Evolutionary conservation across 2,329 filamentous ascomycete species (phyloP), one percentile per base, ranked within the genome.

Genomic region (Trichophyton schoenleinii): DNA sequence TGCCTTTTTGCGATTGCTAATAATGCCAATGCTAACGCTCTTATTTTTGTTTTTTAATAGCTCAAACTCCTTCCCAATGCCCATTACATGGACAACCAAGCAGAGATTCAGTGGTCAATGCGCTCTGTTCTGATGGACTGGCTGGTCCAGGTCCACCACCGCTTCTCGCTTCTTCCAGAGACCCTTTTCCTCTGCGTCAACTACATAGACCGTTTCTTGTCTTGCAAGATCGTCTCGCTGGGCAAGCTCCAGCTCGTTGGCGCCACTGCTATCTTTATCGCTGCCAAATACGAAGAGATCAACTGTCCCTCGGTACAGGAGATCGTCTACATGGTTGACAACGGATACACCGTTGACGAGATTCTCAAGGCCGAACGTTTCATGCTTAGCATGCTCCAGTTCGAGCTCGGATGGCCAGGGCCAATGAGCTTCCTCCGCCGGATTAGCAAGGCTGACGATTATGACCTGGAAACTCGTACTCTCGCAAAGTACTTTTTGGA

Each of bases 41-140:
- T 34, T 31, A 7, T n/a, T 13, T 34, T 34, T 31, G 2, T n/a
- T 13, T 34, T 52, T 31, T 15, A 1, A 60, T 70, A 90, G 88
- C 83, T 80, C 72, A 85, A 80, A 67, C 88, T 96, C 84, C 80
- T 91, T 46, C 94, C 94, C 0, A 91, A 94, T 69, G 81, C 90
- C 2, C 84, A 94, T 72, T 99, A 99, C 79, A 99, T 99, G 92
- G 90, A 96, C 64, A 86, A 88, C 66, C 94, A 99, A 73, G 86
- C 87, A n/a, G 92, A 97, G 74, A 95, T 99, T 62, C 89, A 96
- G 72, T 99, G 94, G 94, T 96, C 91, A 2, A 99, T 97, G 94
- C 89, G 94, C 55, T 87, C 91, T 4, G 90, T 97, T 22, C 81
- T 99, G 60, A 95, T 99, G 86, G 94, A 97, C 74, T 99, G 94